Conservation (phyloP, 805 yeast species). For the Scheffersomyces coipomensis region DNA sequence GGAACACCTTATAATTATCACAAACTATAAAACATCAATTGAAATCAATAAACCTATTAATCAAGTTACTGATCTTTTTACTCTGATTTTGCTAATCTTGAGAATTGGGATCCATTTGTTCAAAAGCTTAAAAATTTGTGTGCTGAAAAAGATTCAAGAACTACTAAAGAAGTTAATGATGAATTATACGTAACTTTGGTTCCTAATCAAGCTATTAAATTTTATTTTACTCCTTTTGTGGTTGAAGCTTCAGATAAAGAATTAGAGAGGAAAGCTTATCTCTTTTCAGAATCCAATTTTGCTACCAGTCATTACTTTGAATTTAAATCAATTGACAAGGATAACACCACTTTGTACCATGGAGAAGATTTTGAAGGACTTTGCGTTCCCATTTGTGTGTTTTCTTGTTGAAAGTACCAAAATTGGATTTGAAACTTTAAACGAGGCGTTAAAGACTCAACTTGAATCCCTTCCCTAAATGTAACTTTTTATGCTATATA, state of each 20-base stretch:
- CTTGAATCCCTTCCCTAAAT: slow-evolving; percentile 8
- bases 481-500: too few relatives aligned
- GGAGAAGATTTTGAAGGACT: slow-evolving; percentile 11
- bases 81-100: slow-evolving; percentile 7
- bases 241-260: slow-evolving; percentile 1
- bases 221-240: slow-evolving; percentile 8
- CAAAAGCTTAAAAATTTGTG: slow-evolving; percentile 4
- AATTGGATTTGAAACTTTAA: slow-evolving; percentile 6
- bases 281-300: slow-evolving; percentile 8
- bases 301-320: slow-evolving; percentile 9
- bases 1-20: too few relatives aligned
- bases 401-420: slow-evolving; percentile 8
- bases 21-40: slow-evolving; percentile 6
- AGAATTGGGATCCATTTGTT: slow-evolving; percentile 13
- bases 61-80: slow-evolving; percentile 7
- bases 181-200: slow-evolving; percentile 8
- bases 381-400: slow-evolving; percentile 2
- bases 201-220: slow-evolving; percentile 2
- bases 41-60: slow-evolving; percentile 9
- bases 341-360: slow-evolving; percentile 8
- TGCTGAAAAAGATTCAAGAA: not conserved
- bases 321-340: slow-evolving; percentile 6
- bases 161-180: slow-evolving; percentile 5
- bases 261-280: slow-evolving; percentile 10
- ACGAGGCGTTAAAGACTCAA: slow-evolving; percentile 11